A percentile compares a stretch with the other conserved stretches of the same genome.
These are phyloP conservation scores for Suillus subalutaceus DNA, from an alignment of 768 basidiomycete species.

Conservation along the genomic window DNA sequence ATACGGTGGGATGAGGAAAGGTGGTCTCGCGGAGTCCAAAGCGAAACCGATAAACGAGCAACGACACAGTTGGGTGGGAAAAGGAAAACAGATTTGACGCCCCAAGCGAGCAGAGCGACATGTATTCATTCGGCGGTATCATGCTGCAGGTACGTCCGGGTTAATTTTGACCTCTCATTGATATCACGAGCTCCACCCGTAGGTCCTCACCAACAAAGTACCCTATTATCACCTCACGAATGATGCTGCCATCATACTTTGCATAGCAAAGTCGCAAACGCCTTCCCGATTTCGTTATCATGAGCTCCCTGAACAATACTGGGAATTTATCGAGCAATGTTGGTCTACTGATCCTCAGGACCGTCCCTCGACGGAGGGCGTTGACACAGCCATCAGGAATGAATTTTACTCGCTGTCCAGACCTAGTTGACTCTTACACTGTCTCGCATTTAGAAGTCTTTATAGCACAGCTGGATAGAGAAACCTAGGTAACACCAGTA, in stretches of 20 bases:
- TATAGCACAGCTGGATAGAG: neutral
- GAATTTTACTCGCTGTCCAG: neutral
- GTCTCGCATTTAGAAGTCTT: neutral
- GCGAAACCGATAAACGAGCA: neutral
- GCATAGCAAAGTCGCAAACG: conserved; percentile 13
- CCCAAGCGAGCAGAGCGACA: conserved; percentile 33
- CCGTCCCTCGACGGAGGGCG: neutral
- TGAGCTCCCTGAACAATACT: conserved; percentile 23
- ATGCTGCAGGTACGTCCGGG: conserved; percentile 26
- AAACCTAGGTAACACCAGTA: too few relatives aligned
- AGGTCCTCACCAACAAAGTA: conserved; percentile 16
- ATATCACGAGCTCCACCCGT: too few relatives aligned
- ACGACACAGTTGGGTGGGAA: neutral
- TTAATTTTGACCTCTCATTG: neutral
- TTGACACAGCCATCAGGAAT: neutral
- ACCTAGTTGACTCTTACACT: neutral
- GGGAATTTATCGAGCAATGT: conserved; percentile 25
- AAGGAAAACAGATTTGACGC: neutral
- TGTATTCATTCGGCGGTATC: conserved; percentile 48
- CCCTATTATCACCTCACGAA: conserved; percentile 24
- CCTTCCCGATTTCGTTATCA: conserved; percentile 19
- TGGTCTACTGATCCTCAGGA: conserved; percentile 29
- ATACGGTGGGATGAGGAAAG: neutral
- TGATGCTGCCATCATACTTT: conserved; percentile 19
- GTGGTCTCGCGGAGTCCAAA: neutral